Percentiles rank a stretch among this genome's conserved stretches.
Conservation (phyloP, 352 stramenopile species). For the Globisporangium barbulae region DNA sequence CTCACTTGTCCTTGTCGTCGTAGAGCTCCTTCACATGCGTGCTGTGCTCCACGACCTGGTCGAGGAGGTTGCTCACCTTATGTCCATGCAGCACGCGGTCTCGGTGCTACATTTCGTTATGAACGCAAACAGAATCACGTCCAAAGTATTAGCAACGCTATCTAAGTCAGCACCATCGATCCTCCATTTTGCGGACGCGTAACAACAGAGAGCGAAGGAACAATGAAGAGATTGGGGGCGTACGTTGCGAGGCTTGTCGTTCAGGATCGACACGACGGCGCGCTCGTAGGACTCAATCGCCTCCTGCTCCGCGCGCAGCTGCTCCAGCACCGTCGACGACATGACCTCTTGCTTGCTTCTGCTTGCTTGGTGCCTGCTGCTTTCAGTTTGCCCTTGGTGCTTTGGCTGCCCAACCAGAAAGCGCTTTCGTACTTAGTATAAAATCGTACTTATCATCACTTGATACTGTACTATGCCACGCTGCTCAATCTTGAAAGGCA, state of each 20-base stretch:
- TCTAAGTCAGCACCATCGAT: background rate
- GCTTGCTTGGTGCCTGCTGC: background rate
- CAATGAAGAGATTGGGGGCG: constrained; percentile 13
- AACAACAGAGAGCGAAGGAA: background rate
- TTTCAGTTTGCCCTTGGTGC: constrained; percentile 6
- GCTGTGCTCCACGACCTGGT: constrained; percentile 66
- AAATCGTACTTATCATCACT: background rate
- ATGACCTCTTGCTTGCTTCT: constrained; percentile 27
- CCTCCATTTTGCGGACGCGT: background rate
- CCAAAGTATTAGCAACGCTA: background rate
- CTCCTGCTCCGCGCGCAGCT: constrained; percentile 77
- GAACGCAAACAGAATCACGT: background rate
- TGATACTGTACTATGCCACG: background rate
- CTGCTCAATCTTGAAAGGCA: too few species aligned
- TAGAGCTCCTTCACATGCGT: constrained; percentile 77
- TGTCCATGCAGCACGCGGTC: constrained; percentile 77
- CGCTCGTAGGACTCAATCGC: constrained; percentile 78
- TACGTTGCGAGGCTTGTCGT: constrained; percentile 83
- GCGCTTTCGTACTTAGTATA: background rate
- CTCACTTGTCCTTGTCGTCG: constrained; percentile 75
- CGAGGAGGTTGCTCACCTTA: constrained; percentile 80
- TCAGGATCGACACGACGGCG: constrained; percentile 62
- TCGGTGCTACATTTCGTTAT: constrained; percentile 45
- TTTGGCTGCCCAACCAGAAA: background rate
- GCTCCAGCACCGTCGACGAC: constrained; percentile 85